These are phyloP conservation scores for Symbiotaphrina buchneri DNA, from an alignment of 495 filamentous ascomycete species.

Conservation along the genomic window DNA sequence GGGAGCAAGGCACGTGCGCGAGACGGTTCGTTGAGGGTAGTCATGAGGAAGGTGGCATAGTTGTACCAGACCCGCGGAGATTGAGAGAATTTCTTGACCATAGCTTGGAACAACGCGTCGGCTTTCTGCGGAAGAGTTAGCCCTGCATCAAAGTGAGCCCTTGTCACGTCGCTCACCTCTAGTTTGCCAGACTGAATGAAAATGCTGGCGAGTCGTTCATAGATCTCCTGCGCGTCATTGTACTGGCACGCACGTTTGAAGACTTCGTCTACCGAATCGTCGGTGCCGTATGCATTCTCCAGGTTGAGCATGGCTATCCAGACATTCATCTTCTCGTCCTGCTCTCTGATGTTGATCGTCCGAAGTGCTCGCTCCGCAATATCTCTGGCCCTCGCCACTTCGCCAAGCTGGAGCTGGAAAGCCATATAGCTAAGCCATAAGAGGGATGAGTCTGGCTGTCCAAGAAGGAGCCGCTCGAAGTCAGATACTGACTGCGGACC, in stretches of 20 bases:
- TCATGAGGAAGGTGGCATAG: conserved; percentile 82
- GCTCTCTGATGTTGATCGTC: conserved; percentile 69
- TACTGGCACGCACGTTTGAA: conserved; percentile 89
- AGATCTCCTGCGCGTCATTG: conserved; percentile 77
- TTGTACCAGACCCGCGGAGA: conserved; percentile 71
- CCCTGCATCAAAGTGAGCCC: conserved; percentile 16
- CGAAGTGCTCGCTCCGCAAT: conserved; percentile 75
- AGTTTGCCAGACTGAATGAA: conserved; percentile 80
- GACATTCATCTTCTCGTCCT: conserved; percentile 77
- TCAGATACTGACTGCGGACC: conserved; percentile 83
- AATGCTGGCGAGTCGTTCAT: conserved; percentile 77
- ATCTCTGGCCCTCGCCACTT: conserved; percentile 63
- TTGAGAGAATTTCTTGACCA: conserved; percentile 64
- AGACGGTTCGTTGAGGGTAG: conserved; percentile 37
- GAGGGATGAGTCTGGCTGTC: conserved; percentile 69
- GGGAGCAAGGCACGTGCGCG: conserved; percentile 61
- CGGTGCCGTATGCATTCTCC: conserved; percentile 73
- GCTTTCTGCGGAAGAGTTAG: conserved; percentile 41
- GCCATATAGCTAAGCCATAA: conserved; percentile 95
- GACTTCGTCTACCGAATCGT: conserved; percentile 63
- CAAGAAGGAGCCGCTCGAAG: conserved; percentile 80
- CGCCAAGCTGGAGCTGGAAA: conserved; percentile 80
- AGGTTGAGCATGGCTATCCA: conserved; percentile 90
- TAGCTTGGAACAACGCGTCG: conserved; percentile 63
- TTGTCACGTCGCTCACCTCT: conserved; percentile 21